Base-by-base conservation (phyloP, 352 stramenopile species). In the Pythium brachiatum region DNA sequence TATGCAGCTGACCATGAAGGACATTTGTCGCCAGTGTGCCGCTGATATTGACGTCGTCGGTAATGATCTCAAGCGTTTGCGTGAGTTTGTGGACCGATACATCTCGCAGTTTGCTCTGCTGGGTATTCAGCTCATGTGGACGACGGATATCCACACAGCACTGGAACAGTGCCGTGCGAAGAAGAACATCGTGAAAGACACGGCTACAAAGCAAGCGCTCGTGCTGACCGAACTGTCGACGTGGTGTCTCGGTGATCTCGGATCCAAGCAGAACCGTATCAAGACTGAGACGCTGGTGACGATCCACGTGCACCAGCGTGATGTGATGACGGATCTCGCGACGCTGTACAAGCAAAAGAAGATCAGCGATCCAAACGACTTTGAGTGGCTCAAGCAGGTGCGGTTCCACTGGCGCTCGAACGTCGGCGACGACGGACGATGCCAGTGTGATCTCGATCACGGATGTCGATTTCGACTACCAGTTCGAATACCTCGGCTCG, bases 281-380 rank as follows among this genome's bases (percentile, higher is more conserved):
- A 98, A 98, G 78, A 89, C 97, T 3, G 92, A 98, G 62, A 97
- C 92, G 16, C 71, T 97, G 8, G 93, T 98, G 46, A 98, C 93
- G 7, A 97, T 98, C 54, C 93, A 98, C 72, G 83, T 96, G 4
- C 88, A 96, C 43, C 88, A 96, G 26, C 80, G 88, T 23, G 88
- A 96, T 51, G 88, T 78, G 56, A 91, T 94, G 39, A 46, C 85
- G 20, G 83, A 91, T 9, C 62, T 94, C 0, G 88, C 69, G 18
- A 59, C 68, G 18, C 70, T 94, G 13, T 90, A 87, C 66, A 94
- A 94, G 46, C 83, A 91, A 44, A 88, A 89, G 60, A 92, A 94
- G 38, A 76, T 94, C 41, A 60, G 56, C 7, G 81, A 90, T 61
- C 78, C 79, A 12, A 90, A 80, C 53, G 82, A 94, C 59, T 94